phyloP scores from a whole-genome alignment of 495 filamentous ascomycete genomes.

The Aspergillus affinis region DNA sequence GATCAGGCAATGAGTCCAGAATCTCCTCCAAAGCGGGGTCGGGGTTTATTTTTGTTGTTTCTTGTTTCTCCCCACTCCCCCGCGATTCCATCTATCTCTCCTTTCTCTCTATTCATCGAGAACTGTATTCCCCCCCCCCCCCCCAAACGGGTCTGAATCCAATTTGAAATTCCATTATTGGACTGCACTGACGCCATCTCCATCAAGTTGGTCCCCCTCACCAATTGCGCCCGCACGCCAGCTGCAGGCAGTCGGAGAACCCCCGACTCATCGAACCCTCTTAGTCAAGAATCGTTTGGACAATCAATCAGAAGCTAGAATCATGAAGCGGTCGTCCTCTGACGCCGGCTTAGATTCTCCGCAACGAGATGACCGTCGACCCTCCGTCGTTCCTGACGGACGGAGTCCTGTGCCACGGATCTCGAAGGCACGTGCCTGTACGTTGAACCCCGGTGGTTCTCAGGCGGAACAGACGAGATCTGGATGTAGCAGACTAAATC shows the following conservation, averaged over 20 bases:
- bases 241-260: conserved; percentile 41
- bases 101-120: background rate
- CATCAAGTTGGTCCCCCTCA: too few species aligned
- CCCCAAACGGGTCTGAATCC: too few species aligned
- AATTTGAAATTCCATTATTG: too few species aligned
- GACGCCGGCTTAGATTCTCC: conserved; percentile 41
- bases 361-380: conserved; percentile 22
- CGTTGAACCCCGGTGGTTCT: conserved; percentile 15
- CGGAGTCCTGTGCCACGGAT: conserved; percentile 34
- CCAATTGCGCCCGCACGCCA: conserved; percentile 15
- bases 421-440: conserved; percentile 50
- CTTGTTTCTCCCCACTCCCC: background rate
- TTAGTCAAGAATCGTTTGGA: conserved; percentile 11
- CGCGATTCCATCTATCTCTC: background rate
- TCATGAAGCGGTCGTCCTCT: conserved; percentile 44
- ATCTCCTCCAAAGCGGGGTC: background rate
- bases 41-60: background rate
- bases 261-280: conserved; percentile 28
- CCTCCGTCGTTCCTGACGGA: conserved; percentile 25
- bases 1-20: too few species aligned
- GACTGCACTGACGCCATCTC: too few species aligned
- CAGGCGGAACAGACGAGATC: background rate
- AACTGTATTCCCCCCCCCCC: background rate
- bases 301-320: conserved; percentile 26
- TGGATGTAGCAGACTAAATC: too few species aligned